Base-by-base conservation (phyloP, 2,329 filamentous ascomycete species). In the Botrytis sinoallii region DNA sequence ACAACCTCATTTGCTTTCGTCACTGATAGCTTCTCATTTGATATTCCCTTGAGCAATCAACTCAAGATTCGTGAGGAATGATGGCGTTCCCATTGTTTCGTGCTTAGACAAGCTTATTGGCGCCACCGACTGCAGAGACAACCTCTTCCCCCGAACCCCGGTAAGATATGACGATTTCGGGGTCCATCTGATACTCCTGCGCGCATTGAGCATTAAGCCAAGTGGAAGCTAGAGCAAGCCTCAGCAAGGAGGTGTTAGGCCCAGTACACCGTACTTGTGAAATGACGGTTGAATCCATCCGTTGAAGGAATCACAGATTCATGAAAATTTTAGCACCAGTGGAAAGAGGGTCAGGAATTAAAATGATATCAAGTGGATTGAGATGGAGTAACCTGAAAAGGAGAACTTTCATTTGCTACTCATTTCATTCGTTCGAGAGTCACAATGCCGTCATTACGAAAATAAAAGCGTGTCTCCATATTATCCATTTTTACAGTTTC, bases 161-260 rank as follows among this genome's bases (percentile, higher is more conserved):
- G 66, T 57, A n/a, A 55, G 29, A 68, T 42, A 68, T 68, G 66
- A 68, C 66, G 66, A 68, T 68, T 68, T 68, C 66, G 66, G 66
- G 66, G 66, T 68, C 66, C 66, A 68, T 68, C 66, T 68, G 48
- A 68, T 68, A 63, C 70, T 67, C 63, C 61, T 57, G 38, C 29
- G 61, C 69, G 55, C 69, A 70, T 70, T 70, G 67, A 44, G 59
- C 40, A 61, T 60, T 5, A 38, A 70, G 55, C 52, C 68, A 61
- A 61, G 67, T 40, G 18, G 9, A 29, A 29, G 46, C 65, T 68
- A 68, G 42, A 9, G 48, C 66, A 68, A 68, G 66, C 66, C 66
- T 57, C 66, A 68, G 48, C 66, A 68, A 68, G 25, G 66, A 18
- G 32, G 38, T n/a, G 25, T 67, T 52, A 44, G 55, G 35, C 57